Base-by-base conservation (phyloP, 2,329 filamentous ascomycete species). In the Fusarium sp. region DNA sequence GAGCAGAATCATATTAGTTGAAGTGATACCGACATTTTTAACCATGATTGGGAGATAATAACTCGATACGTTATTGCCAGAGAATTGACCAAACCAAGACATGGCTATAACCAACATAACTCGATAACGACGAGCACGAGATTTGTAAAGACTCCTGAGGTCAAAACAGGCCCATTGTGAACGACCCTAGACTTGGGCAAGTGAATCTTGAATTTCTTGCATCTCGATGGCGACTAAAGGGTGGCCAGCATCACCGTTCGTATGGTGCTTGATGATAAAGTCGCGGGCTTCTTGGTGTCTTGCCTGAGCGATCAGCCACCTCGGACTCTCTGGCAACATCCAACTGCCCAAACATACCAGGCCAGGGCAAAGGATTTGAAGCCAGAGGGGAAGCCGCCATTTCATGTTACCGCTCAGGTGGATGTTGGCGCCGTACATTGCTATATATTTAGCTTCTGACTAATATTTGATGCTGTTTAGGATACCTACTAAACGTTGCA, bases 321-420 rank as follows among this genome's bases (percentile, higher is more conserved):
- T 75, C 6, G 87, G 87, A 15, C 83, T 86, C 67, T 89, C 87
- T 0, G 87, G 86, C 2, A 88, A 73, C 58, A 86, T 77, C 50
- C 80, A 85, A 6, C 80, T 43, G 8, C 53, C 32, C 6, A 61
- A 25, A 31, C 35, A 57, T 3, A 65, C 64, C 3, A 68, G 2
- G 2, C 64, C 64, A 3, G 65, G 65, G 7, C 57, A 63, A 0
- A 68, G 52, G 1, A 63, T 60, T 44, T 68, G 65, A 1, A 67
- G 31, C 60, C 57, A 60, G 2, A 67, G 44, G 4, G 65, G 65
- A 8, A 68, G 50, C 1, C 65, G 58, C 65, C 65, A 68, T 15
- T 67, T 67, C 3, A 59, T 35, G 36, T 68, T 65, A 7, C 67
- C 65, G 1, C 10, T 32, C 1, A 68, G 1, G 29, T 69, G 59